Evolutionary conservation across 352 stramenopile species (phyloP).

Genomic region (Plasmopara halstedii): DNA sequence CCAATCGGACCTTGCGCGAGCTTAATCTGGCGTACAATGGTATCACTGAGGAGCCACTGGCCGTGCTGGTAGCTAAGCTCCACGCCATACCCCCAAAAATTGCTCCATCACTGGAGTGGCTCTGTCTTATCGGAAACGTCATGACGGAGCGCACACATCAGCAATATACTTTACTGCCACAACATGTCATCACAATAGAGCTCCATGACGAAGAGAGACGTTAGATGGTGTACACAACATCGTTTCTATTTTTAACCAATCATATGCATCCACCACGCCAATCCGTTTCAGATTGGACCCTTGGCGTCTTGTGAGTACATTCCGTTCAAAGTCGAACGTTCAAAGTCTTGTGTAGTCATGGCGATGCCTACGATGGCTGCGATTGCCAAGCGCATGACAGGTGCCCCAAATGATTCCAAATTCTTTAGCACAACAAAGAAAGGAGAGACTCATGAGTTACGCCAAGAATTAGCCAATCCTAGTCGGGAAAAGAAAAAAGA

Average conservation of each 20-base stretch:
- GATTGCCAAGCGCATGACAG: constrained; percentile 83
- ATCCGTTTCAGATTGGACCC: constrained; percentile 18
- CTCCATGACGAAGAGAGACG: constrained; percentile 25
- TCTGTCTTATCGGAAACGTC: constrained; percentile 49
- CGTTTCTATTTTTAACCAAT: constrained; percentile 5
- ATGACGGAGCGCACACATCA: constrained; percentile 50
- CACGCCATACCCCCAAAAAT: constrained; percentile 15
- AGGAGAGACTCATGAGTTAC: constrained; percentile 96
- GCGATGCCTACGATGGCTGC: constrained; percentile 84
- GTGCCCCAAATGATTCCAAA: constrained; percentile 93
- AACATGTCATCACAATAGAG: constrained; percentile 30
- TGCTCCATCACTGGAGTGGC: constrained; percentile 29
- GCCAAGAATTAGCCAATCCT: constrained; percentile 95
- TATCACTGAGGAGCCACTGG: constrained; percentile 68
- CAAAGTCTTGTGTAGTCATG: constrained; percentile 24
- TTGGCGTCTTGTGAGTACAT: background rate
- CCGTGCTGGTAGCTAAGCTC: constrained; percentile 34
- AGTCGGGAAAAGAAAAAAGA: constrained; percentile 98
- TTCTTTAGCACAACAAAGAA: constrained; percentile 99
- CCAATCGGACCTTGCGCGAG: constrained; percentile 47
- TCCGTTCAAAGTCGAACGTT: background rate
- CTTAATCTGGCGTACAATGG: constrained; percentile 66
- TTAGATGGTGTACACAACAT: background rate
- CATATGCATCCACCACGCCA: background rate
- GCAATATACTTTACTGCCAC: constrained; percentile 22